Base-by-base conservation (phyloP, 2,329 filamentous ascomycete genomes). In the Curvularia sp. region DNA sequence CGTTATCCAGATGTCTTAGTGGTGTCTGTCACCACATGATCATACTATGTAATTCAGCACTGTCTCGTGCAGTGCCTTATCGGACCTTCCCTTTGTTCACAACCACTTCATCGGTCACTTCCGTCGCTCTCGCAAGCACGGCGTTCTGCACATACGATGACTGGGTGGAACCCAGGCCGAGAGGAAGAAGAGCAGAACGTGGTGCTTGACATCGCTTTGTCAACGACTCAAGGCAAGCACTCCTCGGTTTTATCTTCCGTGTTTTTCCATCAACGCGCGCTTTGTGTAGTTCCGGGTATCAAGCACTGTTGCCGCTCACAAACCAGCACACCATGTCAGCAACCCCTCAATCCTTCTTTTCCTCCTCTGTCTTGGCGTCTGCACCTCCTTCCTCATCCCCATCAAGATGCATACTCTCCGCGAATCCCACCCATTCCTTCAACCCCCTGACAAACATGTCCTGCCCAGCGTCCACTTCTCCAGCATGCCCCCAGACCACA, bases 401-500 rank as follows among this genome's bases (percentile, higher is more conserved):
- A 10, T 73, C 68, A 30, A 55, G 58, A 65, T 76, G 74, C 68
- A 75, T 71, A n/a, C 85, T 83, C 64, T 89, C 86, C 10, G 92
- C 86, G 74, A 93, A 86, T 10, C 82, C 81, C 57, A 96, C 81
- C 92, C 93, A 97, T 76, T 97, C 93, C 65, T 89, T 85, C 43
- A 96, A 80, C 0, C 89, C 87, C 73, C 89, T 89, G 4, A 91
- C 81, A 73, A 92, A 95, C 1, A 85, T 81, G 77, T 97, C 92
- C 5, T 79, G 79, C 28, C 82, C 81, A 0, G 82, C 82, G 59
- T 89, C 87, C 5, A 87, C 87, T 49, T 86, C 68, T 0, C 79
- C 77, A 65, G 95, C 93, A 75, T 97, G 93, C 0, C 86, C 88
- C 93, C 93, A 98, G n/a, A 97, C 83, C 3, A 92, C 79, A 50